Evolutionary conservation across 345 rosid species (phyloP), one percentile per base, ranked within the genome.

Genomic region (Salix koriyanagi): DNA sequence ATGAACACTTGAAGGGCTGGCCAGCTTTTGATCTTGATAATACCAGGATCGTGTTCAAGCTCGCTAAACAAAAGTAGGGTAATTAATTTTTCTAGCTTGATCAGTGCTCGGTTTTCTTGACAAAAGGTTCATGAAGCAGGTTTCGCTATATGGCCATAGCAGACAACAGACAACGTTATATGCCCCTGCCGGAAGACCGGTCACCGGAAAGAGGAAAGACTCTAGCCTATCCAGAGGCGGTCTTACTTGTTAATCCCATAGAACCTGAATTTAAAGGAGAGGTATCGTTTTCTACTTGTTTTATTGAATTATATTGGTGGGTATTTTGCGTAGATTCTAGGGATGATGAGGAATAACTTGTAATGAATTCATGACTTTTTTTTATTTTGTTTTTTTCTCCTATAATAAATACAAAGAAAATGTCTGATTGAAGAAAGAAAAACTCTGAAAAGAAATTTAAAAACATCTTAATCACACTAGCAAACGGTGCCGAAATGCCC

Each of bases 191-290:
- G 0, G 80, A 81, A 5, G 84, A 81, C 26, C 52, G 84, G 64
- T 2, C 14, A 3, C 67, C 42, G 7, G 74, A 46, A 3, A 77
- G 84, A 69, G 81, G 78, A 16, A 54, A 48, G 52, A 23, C 48
- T 50, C 84, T 81, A 16, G 80, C 71, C 2, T 81, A 81, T 66
- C 84, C 81, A 1, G 84, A 81, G 48, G 84, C 84, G 1, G 84
- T 81, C 21, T 46, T 48, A 23, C 78, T 81, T 1, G 72, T 81
- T 16, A 12, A 81, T 39, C 84, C 84, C 0, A 16, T 81, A 8
- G 80, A 81, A 41, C 78, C 84, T 26, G 37, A 81, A 32, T 81
- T 73, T 41, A 48, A 69, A 42, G 84, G 84, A 69, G 80, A 81
- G 80, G 83, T 76, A 70, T 4, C 46, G 13, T 42, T 42, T 42